These are phyloP conservation scores for Monilinia fructigena DNA, from an alignment of 2,329 filamentous ascomycete genomes.

Conservation along the genomic window DNA sequence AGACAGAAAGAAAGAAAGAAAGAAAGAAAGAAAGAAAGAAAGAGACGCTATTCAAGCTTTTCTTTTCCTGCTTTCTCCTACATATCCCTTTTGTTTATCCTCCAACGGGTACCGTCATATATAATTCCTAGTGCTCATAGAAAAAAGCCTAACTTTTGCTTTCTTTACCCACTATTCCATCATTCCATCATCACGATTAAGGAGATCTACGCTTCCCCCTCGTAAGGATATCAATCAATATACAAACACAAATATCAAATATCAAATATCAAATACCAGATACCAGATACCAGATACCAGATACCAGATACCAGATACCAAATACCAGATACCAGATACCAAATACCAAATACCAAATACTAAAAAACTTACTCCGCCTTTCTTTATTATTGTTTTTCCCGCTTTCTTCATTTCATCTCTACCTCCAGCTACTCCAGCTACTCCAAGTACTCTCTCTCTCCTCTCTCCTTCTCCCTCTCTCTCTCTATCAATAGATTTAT, in stretches of 20 bases:
- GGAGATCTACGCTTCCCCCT: not conserved
- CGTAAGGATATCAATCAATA: slow-evolving; percentile 6
- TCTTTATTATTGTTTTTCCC: not conserved
- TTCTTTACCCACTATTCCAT: slow-evolving; percentile 10
- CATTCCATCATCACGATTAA: not conserved
- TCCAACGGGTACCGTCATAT: not conserved
- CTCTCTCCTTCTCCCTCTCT: too few relatives aligned
- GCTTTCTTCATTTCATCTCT: not conserved
- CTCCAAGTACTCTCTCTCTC: not conserved
- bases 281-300: too few relatives aligned
- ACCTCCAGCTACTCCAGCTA: not conserved
- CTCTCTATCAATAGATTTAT: not conserved
- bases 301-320: too few relatives aligned
- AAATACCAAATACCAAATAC: too few relatives aligned
- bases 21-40: too few relatives aligned
- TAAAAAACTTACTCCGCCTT: not conserved
- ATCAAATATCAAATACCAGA: too few relatives aligned
- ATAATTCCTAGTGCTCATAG: not conserved
- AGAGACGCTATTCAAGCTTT: too few relatives aligned
- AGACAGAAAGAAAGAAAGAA: too few relatives aligned
- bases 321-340: too few relatives aligned
- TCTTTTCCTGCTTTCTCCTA: too few relatives aligned
- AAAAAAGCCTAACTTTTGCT: not conserved
- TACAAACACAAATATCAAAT: not conserved
- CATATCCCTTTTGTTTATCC: not conserved